Conservation (phyloP, 2,329 filamentous ascomycete genomes). For the Fusarium caatingaense region DNA sequence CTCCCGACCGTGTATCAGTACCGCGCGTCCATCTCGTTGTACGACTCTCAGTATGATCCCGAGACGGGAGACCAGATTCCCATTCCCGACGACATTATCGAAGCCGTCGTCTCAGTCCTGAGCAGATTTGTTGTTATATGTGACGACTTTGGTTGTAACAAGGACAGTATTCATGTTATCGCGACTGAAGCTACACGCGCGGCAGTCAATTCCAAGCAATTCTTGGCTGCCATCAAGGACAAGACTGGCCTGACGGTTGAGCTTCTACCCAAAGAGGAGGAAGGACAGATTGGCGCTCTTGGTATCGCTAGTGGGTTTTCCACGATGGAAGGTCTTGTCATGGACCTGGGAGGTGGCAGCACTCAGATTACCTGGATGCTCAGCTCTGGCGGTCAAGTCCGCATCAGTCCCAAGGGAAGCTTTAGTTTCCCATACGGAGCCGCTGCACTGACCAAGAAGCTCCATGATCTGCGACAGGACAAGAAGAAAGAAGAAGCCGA, state of each 20-base stretch:
- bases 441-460: slow-evolving; percentile 69
- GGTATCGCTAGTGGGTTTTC: slow-evolving; percentile 74
- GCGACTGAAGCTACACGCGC: slow-evolving; percentile 50
- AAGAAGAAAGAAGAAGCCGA: slow-evolving; percentile 55
- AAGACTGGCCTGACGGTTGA: slow-evolving; percentile 69
- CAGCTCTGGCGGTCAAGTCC: slow-evolving; percentile 60
- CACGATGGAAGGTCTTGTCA: slow-evolving; percentile 71
- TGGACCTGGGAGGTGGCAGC: slow-evolving; percentile 78
- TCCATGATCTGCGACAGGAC: slow-evolving; percentile 58
- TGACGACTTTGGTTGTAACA: slow-evolving; percentile 42
- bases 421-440: slow-evolving; percentile 78
- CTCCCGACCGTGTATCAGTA: slow-evolving; percentile 61
- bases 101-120: slow-evolving; percentile 44
- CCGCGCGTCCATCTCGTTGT: slow-evolving; percentile 49
- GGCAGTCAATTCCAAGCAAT: slow-evolving; percentile 47
- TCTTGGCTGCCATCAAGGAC: slow-evolving; percentile 58
- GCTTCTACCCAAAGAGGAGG: slow-evolving; percentile 72
- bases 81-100: slow-evolving; percentile 46
- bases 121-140: slow-evolving; percentile 48
- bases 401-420: slow-evolving; percentile 64
- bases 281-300: slow-evolving; percentile 73
- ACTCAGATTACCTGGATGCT: slow-evolving; percentile 77
- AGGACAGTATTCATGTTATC: slow-evolving; percentile 47
- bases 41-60: slow-evolving; percentile 49
- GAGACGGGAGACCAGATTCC: slow-evolving; percentile 49